Percentiles rank a stretch among this genome's conserved stretches.
Conservation (phyloP, 1,284 basidiomycete species). For the Microbotryomycetes sp. region DNA sequence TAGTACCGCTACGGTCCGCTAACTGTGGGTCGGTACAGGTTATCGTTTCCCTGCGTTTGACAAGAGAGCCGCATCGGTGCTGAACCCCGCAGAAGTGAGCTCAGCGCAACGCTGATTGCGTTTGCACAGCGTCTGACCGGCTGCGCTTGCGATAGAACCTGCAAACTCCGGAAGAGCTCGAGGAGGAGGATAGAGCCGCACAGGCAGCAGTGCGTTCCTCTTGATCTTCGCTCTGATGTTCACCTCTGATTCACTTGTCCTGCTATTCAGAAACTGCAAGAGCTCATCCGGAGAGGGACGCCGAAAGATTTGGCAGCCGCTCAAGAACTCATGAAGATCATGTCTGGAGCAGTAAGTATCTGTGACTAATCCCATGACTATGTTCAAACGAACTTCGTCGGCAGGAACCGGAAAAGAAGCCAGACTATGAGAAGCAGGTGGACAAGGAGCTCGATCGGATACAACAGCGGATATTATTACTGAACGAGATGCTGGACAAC, state of each 20-base stretch:
- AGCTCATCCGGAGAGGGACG: slow-evolving; percentile 90
- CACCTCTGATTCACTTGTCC: neutral
- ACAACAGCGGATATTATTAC: slow-evolving; percentile 83
- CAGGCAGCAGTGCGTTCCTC: slow-evolving; percentile 63
- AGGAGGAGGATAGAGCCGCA: slow-evolving; percentile 88
- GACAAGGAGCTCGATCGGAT: slow-evolving; percentile 86
- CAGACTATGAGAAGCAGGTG: slow-evolving; percentile 85
- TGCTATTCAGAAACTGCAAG: slow-evolving; percentile 72
- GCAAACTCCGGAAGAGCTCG: slow-evolving; percentile 92
- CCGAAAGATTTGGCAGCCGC: slow-evolving; percentile 91
- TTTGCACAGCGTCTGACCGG: no score
- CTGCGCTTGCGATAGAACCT: slow-evolving; percentile 56
- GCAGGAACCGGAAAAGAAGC: slow-evolving; percentile 80
- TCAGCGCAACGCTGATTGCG: slow-evolving; percentile 12
- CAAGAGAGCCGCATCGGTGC: slow-evolving; percentile 46
- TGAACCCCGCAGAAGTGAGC: slow-evolving; percentile 48
- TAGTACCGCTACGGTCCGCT: neutral
- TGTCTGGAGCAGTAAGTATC: slow-evolving; percentile 67
- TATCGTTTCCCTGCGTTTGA: slow-evolving; percentile 75
- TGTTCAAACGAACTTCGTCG: neutral
- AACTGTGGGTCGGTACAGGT: slow-evolving; percentile 41
- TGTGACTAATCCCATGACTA: neutral
- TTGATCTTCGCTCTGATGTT: no score
- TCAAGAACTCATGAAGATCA: slow-evolving; percentile 94
- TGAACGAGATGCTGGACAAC: slow-evolving; percentile 97